A percentile compares a stretch with the other conserved stretches of the same genome.
phyloP scores from a whole-genome alignment of 179 eudicot genomes.

The Monotropa hypopitys region DNA sequence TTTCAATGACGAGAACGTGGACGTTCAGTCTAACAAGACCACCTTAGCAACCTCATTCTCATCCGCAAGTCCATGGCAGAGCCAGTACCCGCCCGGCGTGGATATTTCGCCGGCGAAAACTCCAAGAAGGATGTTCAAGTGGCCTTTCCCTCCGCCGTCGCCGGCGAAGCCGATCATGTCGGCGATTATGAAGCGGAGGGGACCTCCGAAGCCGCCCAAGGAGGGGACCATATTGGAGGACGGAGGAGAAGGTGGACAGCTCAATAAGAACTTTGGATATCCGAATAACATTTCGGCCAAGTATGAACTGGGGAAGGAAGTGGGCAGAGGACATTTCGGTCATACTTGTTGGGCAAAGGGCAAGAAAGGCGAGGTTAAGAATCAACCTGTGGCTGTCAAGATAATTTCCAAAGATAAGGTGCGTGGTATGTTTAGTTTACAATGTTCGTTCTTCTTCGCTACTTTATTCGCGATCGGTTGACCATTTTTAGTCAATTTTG shows the following conservation, averaged over 20 bases:
- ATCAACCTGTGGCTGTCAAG: constrained; percentile 57
- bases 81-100: constrained; percentile 54
- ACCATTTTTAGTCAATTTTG: background rate
- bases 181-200: constrained; percentile 33
- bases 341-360: constrained; percentile 74
- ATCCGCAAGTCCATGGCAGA: constrained; percentile 22
- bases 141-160: constrained; percentile 92
- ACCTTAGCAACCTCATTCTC: constrained; percentile 25
- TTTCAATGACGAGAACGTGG: background rate
- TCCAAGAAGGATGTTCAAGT: constrained; percentile 33
- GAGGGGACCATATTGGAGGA: constrained; percentile 36
- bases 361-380: constrained; percentile 61
- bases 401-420: constrained; percentile 87
- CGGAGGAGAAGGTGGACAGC: constrained; percentile 12
- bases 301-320: constrained; percentile 77
- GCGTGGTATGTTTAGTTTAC: background rate
- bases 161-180: constrained; percentile 91
- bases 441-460: too few relatives aligned
- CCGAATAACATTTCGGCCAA: constrained; percentile 51
- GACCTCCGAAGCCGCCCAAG: constrained; percentile 13
- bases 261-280: constrained; percentile 77
- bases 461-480: background rate
- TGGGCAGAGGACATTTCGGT: constrained; percentile 92
- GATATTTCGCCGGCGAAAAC: constrained; percentile 70
- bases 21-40: constrained; percentile 2